These are phyloP conservation scores for Cucurbita maxima DNA, from an alignment of 306 rosid species.

Conservation along the genomic window DNA sequence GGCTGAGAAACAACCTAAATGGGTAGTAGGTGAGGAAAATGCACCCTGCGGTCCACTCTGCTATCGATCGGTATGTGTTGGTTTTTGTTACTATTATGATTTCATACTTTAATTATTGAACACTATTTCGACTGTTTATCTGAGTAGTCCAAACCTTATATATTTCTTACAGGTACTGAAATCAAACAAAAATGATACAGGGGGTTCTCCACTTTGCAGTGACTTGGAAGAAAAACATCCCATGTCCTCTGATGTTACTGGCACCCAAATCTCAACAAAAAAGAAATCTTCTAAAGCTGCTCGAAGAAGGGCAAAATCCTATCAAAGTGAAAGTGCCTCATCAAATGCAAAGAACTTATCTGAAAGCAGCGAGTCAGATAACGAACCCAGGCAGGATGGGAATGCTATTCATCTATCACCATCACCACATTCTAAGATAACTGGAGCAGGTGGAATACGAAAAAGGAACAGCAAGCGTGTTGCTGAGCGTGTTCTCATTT, in stretches of 20 bases:
- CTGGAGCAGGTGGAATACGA: constrained; percentile 39
- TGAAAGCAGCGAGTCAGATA: constrained; percentile 94
- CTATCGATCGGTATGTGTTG: constrained; percentile 52
- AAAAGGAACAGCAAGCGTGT: constrained; percentile 95
- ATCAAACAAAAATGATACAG: constrained; percentile 37
- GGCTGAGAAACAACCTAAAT: constrained; percentile 74
- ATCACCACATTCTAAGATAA: constrained; percentile 39
- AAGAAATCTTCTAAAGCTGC: constrained; percentile 43
- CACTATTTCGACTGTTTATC: not conserved
- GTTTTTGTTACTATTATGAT: not conserved
- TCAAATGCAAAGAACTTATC: constrained; percentile 74
- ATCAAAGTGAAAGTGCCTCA: constrained; percentile 89
- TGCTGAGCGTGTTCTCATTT: constrained; percentile 73
- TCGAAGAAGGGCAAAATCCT: constrained; percentile 44
- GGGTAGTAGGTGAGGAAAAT: constrained; percentile 53
- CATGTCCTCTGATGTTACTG: constrained; percentile 26
- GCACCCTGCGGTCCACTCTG: constrained; percentile 71
- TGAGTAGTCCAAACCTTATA: constrained; percentile 15
- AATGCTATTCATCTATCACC: constrained; percentile 32
- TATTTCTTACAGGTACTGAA: constrained; percentile 39
- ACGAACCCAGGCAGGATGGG: constrained; percentile 52
- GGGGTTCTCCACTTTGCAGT: constrained; percentile 33
- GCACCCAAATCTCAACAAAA: constrained; percentile 25
- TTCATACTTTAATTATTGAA: constrained; percentile 1
- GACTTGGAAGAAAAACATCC: constrained; percentile 47